Base-by-base conservation (phyloP, 495 filamentous ascomycete species). In the Aspergillus hancockii region DNA sequence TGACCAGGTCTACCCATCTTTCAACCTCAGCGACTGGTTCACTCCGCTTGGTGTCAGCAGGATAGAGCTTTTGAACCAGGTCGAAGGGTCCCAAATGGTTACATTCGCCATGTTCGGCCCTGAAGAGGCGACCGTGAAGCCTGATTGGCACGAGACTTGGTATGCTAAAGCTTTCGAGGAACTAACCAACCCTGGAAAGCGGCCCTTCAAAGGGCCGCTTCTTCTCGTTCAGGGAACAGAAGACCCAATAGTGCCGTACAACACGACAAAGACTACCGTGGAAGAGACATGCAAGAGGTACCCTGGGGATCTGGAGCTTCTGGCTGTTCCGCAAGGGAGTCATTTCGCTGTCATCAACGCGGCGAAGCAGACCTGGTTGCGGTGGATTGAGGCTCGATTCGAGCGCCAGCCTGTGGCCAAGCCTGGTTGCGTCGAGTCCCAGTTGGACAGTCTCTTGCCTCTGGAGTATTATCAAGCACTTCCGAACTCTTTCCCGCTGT, bases 341-440 rank as follows among this genome's bases (percentile, higher is more conserved):
- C 78, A 79, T 50, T 72, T 74, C 12, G 69, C 71, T 18, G 60
- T 59, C 19, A 68, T 81, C 18, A 61, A 73, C 41, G 74, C 75
- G 7, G 67, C 69, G 9, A 63, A 68, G 32, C 67, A 61, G 54
- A 63, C 54, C 43, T 79, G 76, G 76, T 54, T 81, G 54, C 52
- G 58, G 49, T 81, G 76, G 76, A 77, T 81, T 30, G 70, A 71
- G 43, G 71, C 75, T 31, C 65, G 71, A 8, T 73, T 79, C 47
- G 60, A 63, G 22, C 62, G 66, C 59, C 22, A 47, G 52, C 31
- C 66, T 12, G 32, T 61, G 31, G 47, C 57, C 1, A 63, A 55
- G 38, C 10, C 8, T 53, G 63, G 63, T 10, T 68, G 63, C 31
- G 21, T 61, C 18, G 55, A 63, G n/a, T 56, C 59, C 21, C 18